phyloP scores from a whole-genome alignment of 176 grass and related monocot species.

The Raddia distichophylla region DNA sequence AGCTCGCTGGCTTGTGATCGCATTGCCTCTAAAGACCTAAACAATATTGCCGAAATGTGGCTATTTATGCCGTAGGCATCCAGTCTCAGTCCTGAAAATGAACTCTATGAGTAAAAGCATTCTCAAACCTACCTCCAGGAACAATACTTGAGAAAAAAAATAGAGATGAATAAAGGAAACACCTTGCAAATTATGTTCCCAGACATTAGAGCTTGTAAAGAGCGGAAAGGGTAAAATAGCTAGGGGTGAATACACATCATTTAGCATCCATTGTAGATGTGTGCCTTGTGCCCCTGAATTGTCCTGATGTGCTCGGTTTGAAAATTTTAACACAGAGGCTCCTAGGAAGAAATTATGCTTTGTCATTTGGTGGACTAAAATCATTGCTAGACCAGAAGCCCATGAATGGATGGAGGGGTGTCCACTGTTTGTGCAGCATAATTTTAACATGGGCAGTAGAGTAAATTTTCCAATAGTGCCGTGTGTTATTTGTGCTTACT shows the following conservation, averaged over 20 bases:
- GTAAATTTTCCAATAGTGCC: background rate
- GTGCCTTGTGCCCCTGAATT: background rate
- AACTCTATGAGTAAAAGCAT: background rate
- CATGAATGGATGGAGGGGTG: background rate
- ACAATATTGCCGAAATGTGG: conserved; percentile 12
- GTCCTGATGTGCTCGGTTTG: background rate
- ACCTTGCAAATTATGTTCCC: background rate
- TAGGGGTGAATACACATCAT: background rate
- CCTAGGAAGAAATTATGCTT: background rate
- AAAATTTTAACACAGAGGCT: background rate
- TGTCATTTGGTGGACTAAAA: background rate
- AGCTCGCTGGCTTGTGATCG: background rate
- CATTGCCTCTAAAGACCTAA: conserved; percentile 12
- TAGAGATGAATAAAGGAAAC: background rate
- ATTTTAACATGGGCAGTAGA: background rate
- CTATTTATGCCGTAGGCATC: background rate
- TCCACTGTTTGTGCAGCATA: background rate
- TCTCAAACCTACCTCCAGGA: too few relatives aligned
- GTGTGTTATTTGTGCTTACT: background rate
- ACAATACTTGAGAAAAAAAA: background rate
- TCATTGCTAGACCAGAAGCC: background rate
- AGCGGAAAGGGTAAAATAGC: background rate
- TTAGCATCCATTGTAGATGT: background rate
- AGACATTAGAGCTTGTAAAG: background rate
- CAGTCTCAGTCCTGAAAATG: background rate